These are phyloP conservation scores for Strigomonas galati DNA, from an alignment of 208 protist genomes.

Conservation along the genomic window DNA sequence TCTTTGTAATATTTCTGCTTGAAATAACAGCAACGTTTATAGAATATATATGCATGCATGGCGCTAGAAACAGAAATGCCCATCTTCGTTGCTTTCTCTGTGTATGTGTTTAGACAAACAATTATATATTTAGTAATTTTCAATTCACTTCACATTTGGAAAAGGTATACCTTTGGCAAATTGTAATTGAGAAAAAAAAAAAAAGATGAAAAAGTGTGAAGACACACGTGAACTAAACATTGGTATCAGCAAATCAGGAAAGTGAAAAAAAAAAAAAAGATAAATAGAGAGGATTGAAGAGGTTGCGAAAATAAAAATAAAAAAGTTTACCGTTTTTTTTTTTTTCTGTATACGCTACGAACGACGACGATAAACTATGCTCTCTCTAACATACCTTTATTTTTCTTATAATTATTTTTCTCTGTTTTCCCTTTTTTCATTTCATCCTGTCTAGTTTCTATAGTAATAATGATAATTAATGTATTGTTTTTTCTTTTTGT, in stretches of 20 bases:
- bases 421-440: no score
- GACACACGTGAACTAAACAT: not conserved
- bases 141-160: not conserved
- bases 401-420: no score
- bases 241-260: not conserved
- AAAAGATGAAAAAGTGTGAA: not conserved
- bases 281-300: constrained; percentile 6
- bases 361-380: no score
- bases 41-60: not conserved
- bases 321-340: no score
- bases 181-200: not conserved
- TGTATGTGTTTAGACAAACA: not conserved
- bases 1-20: not conserved
- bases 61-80: not conserved
- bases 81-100: no score
- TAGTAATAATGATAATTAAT: no score
- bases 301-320: no score
- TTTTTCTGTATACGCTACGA: no score
- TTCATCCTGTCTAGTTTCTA: no score
- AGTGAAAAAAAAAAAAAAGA: constrained; percentile 11
- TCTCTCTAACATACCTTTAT: no score
- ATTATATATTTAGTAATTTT: not conserved
- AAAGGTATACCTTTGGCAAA: not conserved
- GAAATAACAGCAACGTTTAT: not conserved
- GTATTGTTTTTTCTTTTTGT: no score